Conservation (phyloP, 2,329 filamentous ascomycete species). For the Epicoccum nigrum region DNA sequence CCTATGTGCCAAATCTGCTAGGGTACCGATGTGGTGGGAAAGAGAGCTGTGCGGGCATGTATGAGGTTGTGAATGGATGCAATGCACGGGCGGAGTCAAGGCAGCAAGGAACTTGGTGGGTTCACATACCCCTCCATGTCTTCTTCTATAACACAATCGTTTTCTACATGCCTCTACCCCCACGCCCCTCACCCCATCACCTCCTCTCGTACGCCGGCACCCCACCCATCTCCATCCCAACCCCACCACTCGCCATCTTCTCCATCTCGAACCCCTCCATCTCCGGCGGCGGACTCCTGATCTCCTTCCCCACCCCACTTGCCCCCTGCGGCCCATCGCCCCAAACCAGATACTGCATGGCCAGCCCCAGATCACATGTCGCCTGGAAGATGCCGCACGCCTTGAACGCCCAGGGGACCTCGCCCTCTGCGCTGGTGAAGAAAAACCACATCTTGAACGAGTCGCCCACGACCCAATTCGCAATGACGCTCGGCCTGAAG, state of each 20-base stretch:
- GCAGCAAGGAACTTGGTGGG: too few relatives aligned
- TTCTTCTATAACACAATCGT: too few relatives aligned
- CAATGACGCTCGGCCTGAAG: constrained; percentile 76
- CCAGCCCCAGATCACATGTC: constrained; percentile 74
- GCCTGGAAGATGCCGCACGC: constrained; percentile 83
- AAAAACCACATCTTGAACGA: constrained; percentile 80
- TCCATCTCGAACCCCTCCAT: constrained; percentile 21
- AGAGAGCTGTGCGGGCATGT: too few relatives aligned
- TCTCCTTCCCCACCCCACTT: constrained; percentile 25
- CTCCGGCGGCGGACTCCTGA: constrained; percentile 32
- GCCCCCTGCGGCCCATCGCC: constrained; percentile 33
- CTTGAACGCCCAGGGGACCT: constrained; percentile 80
- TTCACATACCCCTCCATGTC: too few relatives aligned
- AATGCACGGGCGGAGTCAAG: too few relatives aligned
- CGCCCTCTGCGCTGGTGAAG: constrained; percentile 73
- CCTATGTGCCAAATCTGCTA: too few relatives aligned
- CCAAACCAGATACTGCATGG: constrained; percentile 67
- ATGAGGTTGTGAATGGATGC: too few relatives aligned
- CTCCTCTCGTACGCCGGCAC: constrained; percentile 30
- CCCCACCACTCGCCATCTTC: constrained; percentile 15
- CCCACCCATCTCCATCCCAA: not conserved
- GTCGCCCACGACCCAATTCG: constrained; percentile 80
- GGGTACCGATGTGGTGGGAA: too few relatives aligned
- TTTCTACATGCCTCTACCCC: too few relatives aligned
- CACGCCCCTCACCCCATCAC: not conserved